A percentile compares a stretch with the other conserved stretches of the same genome.
Evolutionary conservation across 78 protist species (phyloP).

Genomic region (Cyanophora paradoxa): DNA sequence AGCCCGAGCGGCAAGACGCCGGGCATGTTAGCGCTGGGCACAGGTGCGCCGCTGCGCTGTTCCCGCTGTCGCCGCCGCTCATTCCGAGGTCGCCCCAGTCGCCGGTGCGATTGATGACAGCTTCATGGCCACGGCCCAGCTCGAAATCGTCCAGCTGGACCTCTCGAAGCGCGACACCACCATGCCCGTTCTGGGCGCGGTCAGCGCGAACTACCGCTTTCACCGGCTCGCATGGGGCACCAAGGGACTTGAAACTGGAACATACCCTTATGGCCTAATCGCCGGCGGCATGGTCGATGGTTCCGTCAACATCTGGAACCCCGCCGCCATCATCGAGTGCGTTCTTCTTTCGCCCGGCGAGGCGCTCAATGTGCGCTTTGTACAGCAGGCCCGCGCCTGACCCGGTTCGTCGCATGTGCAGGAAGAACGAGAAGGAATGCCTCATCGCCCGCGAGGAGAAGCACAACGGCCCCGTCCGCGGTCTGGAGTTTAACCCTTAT

Average conservation of each 20-base stretch:
- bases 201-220: conserved; percentile 10
- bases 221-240: conserved; percentile 44
- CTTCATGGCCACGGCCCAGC: conserved; percentile 32
- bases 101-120: conserved; percentile 46
- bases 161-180: neutral
- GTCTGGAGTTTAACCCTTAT: conserved; percentile 57
- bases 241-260: neutral
- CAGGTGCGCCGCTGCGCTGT: too few species aligned
- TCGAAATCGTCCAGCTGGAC: conserved; percentile 39
- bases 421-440: conserved; percentile 1
- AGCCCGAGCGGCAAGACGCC: neutral
- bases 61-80: too few species aligned
- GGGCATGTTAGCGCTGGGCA: conserved; percentile 28
- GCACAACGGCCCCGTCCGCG: conserved; percentile 65
- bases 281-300: conserved; percentile 65
- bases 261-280: conserved; percentile 30
- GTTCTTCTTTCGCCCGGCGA: too few species aligned
- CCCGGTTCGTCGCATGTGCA: too few species aligned
- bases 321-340: neutral
- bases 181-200: neutral
- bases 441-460: conserved; percentile 42
- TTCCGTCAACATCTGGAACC: conserved; percentile 25
- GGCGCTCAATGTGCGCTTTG: too few species aligned
- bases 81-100: too few species aligned
- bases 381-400: too few species aligned